A percentile compares a stretch with the other conserved stretches of the same genome.
Conservation (phyloP, 176 grass and related monocot species). For the Oryza australiensis region DNA sequence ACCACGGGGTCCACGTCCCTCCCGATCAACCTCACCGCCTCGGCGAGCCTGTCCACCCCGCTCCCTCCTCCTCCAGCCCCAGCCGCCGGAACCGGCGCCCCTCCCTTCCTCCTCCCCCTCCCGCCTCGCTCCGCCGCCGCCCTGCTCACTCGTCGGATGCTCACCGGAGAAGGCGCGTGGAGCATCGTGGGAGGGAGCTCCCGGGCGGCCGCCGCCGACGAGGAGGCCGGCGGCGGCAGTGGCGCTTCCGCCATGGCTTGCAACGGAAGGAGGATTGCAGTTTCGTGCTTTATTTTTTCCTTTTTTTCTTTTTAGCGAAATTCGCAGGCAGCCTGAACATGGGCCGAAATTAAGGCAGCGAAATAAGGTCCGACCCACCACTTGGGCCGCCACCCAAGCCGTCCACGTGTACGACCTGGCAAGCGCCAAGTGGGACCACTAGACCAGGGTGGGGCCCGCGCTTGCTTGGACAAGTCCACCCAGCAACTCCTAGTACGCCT, state of each 20-base stretch:
- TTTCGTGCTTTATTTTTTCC: neutral
- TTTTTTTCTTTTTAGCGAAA: neutral
- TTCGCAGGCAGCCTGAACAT: neutral
- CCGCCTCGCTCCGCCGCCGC: neutral
- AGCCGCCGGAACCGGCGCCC: neutral
- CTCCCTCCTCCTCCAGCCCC: neutral
- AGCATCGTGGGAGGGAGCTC: slow-evolving; percentile 12
- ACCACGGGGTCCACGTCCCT: slow-evolving; percentile 4
- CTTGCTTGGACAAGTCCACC: neutral
- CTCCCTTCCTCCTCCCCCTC: neutral
- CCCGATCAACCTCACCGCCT: slow-evolving; percentile 24
- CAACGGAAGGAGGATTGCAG: slow-evolving; percentile 1
- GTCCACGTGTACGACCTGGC: neutral
- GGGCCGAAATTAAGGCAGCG: neutral
- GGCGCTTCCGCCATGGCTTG: slow-evolving; percentile 31
- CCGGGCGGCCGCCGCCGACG: neutral
- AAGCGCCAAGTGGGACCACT: neutral
- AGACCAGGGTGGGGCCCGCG: neutral
- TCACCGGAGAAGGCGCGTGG: neutral
- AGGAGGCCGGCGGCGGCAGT: neutral
- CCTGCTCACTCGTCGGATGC: neutral
- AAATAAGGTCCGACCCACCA: no score
- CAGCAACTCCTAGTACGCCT: slow-evolving; percentile 29
- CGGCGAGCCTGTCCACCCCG: neutral
- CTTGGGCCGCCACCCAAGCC: neutral